Base-by-base conservation (phyloP, 148 eudicot species). In the Spergularia marina region DNA sequence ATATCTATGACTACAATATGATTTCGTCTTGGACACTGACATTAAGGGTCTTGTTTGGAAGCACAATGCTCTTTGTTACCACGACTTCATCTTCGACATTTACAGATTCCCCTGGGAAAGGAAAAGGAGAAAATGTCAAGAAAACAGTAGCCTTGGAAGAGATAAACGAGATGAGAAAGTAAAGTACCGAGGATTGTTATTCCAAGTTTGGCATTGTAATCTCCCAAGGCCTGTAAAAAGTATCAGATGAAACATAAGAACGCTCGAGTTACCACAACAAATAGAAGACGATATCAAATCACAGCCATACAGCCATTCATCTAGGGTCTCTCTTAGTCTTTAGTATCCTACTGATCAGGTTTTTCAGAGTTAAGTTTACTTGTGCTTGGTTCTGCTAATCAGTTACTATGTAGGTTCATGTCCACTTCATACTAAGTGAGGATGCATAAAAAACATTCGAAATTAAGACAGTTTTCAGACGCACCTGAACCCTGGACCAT, bases 11-110 rank as follows among this genome's bases (percentile, higher is more conserved):
- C 77, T 82, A 91, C 62, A 91, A 74, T 63, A 91, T 83, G 12
- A 91, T 89, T 73, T 89, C 97, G 21, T 91, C 90, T 74, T 88
- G 97, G 69, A 91, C 91, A 74, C 97, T 89, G 17, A 89, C 79
- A 55, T 91, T 91, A n/a, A 91, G 90, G 25, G 94, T 91, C 85
- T 89, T 89, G 87, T 87, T 86, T 13, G 93, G 93, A 76, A 89
- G 91, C 77, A 89, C 91, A 62, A 89, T 86, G 82, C 91, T 82
- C 73, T 87, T 89, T 75, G 81, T 76, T 44, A 89, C 89, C 61
- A 89, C 91, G 15, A 89, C 89, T 83, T 87, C 93, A 79, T 89
- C 93, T 84, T 89, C 93, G 55, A 89, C 91, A 41, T 63, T 82
- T 25, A 89, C 93, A 78, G 89, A 87, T 75, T 87, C 91, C 70